These are phyloP conservation scores for Salix exigua DNA, from an alignment of 345 rosid species.

Conservation along the genomic window DNA sequence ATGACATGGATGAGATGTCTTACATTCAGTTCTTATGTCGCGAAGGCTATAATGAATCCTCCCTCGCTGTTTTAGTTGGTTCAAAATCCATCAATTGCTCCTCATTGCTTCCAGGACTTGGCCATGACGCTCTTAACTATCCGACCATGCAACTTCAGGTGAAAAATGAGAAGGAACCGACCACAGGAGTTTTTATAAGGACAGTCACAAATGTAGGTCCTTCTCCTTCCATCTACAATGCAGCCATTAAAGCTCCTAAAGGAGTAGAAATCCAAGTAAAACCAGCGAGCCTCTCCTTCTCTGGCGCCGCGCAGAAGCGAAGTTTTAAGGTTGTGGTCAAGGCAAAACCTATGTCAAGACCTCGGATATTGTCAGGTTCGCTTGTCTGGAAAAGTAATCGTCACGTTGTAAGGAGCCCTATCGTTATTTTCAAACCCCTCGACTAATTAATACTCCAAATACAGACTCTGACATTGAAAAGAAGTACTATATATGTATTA, in stretches of 20 bases:
- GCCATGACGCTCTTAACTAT: conserved; percentile 76
- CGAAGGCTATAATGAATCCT: conserved; percentile 65
- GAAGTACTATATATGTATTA: background rate
- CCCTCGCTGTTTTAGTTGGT: conserved; percentile 48
- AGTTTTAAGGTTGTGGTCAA: conserved; percentile 74
- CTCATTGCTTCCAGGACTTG: conserved; percentile 57
- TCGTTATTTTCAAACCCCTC: conserved; percentile 40
- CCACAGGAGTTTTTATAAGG: conserved; percentile 47
- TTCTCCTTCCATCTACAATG: conserved; percentile 47
- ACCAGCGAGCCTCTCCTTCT: conserved; percentile 55
- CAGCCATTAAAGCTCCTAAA: conserved; percentile 48
- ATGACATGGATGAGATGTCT: conserved; percentile 63
- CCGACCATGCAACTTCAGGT: conserved; percentile 69
- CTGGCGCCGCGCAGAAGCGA: conserved; percentile 40
- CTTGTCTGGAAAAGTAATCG: conserved; percentile 62
- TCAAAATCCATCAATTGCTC: conserved; percentile 60
- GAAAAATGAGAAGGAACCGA: conserved; percentile 25
- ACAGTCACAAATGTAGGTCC: conserved; percentile 78
- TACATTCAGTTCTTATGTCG: conserved; percentile 79
- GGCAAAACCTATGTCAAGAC: conserved; percentile 38
- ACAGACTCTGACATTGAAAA: background rate
- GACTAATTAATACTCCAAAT: background rate
- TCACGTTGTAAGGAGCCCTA: conserved; percentile 65
- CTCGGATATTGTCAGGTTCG: conserved; percentile 52
- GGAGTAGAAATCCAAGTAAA: conserved; percentile 58